Evolutionary conservation across 164 flowering plant genomes (phyloP).

Genomic region (Paratinospora sagittata): DNA sequence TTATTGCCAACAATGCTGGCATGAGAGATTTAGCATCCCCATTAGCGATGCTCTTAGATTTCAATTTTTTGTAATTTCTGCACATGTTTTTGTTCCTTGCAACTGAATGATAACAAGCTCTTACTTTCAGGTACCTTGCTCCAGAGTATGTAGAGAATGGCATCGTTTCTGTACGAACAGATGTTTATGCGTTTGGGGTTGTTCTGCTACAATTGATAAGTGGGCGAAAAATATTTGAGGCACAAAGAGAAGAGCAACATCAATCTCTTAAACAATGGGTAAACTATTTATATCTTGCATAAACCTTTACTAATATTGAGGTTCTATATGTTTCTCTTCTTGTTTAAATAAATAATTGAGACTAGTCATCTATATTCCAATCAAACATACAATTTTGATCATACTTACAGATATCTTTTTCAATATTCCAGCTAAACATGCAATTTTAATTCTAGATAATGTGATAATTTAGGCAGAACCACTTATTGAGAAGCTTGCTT

Average conservation of each 20-base stretch:
- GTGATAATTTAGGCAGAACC: slow-evolving; percentile 40
- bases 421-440: no score
- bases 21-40: not conserved
- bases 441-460: not conserved
- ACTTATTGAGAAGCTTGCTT: slow-evolving; percentile 41
- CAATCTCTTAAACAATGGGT: slow-evolving; percentile 53
- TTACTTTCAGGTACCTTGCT: slow-evolving; percentile 48
- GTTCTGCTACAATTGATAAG: slow-evolving; percentile 56
- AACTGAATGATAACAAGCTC: not conserved
- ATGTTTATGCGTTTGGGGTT: slow-evolving; percentile 60
- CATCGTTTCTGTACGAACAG: slow-evolving; percentile 47
- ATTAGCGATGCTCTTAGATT: not conserved
- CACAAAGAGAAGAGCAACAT: slow-evolving; percentile 16
- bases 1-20: not conserved
- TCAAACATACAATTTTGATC: not conserved
- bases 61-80: not conserved
- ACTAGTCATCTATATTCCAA: not conserved
- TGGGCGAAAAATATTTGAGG: slow-evolving; percentile 38
- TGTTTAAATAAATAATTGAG: not conserved
- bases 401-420: not conserved
- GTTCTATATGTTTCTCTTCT: not conserved
- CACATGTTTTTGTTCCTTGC: not conserved
- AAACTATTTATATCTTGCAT: slow-evolving; percentile 10
- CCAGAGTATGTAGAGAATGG: slow-evolving; percentile 69
- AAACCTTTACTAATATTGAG: not conserved